These are phyloP conservation scores for Anisodus acutangulus DNA, from an alignment of 257 asterid species.

Conservation along the genomic window DNA sequence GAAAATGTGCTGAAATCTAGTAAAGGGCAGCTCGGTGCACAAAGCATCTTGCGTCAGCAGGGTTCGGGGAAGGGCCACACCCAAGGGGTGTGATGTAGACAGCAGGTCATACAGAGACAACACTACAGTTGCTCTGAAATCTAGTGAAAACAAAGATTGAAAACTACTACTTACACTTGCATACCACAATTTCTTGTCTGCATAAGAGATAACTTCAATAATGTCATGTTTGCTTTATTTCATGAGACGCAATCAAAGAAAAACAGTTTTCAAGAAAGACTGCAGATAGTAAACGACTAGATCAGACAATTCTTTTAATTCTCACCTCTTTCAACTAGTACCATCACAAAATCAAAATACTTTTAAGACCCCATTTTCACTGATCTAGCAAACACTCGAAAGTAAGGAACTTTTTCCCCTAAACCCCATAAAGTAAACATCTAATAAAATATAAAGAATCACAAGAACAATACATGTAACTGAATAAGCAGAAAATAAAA, in stretches of 20 bases:
- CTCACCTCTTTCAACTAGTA: neutral
- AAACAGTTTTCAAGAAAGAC: neutral
- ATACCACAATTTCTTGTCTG: neutral
- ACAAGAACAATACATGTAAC: neutral
- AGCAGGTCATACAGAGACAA: too few species aligned
- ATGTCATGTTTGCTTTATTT: neutral
- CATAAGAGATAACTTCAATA: neutral
- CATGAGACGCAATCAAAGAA: neutral
- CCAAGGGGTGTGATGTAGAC: too few species aligned
- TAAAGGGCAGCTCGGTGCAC: neutral
- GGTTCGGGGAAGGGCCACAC: too few species aligned
- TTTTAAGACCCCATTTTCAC: neutral
- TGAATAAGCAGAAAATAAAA: neutral
- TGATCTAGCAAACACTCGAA: neutral
- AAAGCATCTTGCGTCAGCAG: too few species aligned
- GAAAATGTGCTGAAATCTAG: neutral
- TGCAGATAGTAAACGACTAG: constrained; percentile 11
- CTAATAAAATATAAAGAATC: neutral
- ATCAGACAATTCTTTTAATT: neutral
- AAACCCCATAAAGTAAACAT: neutral
- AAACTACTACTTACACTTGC: neutral
- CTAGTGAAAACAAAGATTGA: neutral
- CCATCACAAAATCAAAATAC: neutral
- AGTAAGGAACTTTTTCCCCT: neutral
- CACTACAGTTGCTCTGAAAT: neutral